phyloP scores from a whole-genome alignment of 495 filamentous ascomycete species.

The Viridothelium virens region DNA sequence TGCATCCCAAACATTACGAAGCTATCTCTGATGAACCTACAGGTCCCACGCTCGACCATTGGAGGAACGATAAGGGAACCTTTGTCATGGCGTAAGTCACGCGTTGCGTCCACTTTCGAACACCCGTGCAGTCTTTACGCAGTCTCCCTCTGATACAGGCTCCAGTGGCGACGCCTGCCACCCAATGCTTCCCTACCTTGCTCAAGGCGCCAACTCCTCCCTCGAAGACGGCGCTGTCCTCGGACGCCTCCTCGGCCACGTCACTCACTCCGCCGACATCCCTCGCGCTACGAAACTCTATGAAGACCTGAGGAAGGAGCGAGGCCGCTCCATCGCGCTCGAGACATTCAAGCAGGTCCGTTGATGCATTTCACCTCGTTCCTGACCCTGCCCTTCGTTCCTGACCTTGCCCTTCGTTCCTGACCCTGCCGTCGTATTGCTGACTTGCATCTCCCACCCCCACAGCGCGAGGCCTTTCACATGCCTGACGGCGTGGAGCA shows the following conservation, averaged over 20 bases:
- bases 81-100: conserved; percentile 41
- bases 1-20: conserved; percentile 4
- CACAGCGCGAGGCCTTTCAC: conserved; percentile 18
- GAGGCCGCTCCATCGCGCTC: conserved; percentile 18
- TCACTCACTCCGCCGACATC: background rate
- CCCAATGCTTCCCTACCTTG: conserved; percentile 59
- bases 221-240: conserved; percentile 48
- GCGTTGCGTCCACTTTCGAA: conserved; percentile 1
- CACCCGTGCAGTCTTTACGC: conserved; percentile 1
- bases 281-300: conserved; percentile 14
- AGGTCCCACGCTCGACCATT: conserved; percentile 27
- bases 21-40: conserved; percentile 4
- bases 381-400: background rate
- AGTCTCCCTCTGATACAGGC: conserved; percentile 2
- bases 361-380: background rate
- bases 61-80: conserved; percentile 37
- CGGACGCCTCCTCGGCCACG: conserved; percentile 39
- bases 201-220: conserved; percentile 47
- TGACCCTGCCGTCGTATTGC: background rate
- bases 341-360: conserved; percentile 22
- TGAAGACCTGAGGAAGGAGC: conserved; percentile 21
- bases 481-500: conserved; percentile 23
- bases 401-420: background rate
- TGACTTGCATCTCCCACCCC: background rate
- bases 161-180: conserved; percentile 52